Evolutionary conservation across 139 green algal genomes (phyloP).

Genomic region (Chlamydomonas schloesseri): DNA sequence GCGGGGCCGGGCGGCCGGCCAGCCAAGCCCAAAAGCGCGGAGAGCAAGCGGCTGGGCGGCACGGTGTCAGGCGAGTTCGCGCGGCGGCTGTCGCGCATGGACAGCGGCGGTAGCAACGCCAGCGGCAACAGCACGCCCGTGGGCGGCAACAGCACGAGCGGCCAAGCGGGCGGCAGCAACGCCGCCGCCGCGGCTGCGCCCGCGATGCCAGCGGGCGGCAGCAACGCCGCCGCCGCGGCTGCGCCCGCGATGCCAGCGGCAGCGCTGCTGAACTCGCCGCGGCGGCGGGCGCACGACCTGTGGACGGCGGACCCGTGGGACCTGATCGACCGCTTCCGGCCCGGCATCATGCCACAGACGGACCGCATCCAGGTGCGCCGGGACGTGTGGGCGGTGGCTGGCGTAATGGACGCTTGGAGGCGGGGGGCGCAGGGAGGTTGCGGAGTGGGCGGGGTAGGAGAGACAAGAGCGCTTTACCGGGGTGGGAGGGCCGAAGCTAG

Average conservation of each 20-base stretch:
- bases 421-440: no score
- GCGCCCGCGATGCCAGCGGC: no score
- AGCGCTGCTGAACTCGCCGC: neutral
- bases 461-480: no score
- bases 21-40: no score
- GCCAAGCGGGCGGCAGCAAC: neutral
- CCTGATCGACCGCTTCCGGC: constrained; percentile 31
- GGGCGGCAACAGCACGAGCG: neutral
- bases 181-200: no score
- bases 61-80: no score
- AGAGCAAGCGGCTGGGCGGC: no score
- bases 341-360: constrained; percentile 45
- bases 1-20: no score
- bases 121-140: neutral
- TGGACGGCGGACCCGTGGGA: constrained; percentile 43
- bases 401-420: no score
- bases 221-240: neutral
- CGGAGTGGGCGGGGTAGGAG: no score
- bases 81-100: constrained; percentile 1
- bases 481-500: no score
- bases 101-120: neutral
- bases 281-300: constrained; percentile 3
- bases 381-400: no score
- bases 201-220: neutral
- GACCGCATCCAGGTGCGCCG: constrained; percentile 38